Evolutionary conservation across 2,329 filamentous ascomycete species (phyloP).

Genomic region (Aspergillus sp.): DNA sequence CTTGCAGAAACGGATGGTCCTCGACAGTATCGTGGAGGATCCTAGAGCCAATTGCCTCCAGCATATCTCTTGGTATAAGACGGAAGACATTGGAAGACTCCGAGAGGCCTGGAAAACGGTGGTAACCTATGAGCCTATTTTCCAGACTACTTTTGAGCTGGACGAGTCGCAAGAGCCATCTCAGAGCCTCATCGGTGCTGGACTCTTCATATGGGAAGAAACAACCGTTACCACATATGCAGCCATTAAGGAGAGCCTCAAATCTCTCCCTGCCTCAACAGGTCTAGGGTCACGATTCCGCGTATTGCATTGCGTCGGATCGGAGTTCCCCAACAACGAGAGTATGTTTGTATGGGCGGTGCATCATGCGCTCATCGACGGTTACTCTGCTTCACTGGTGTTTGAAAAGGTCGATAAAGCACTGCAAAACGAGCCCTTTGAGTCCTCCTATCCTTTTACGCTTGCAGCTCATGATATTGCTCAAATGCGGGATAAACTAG

Average conservation of each 20-base stretch:
- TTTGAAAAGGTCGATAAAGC: conserved; percentile 12
- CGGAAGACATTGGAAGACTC: conserved; percentile 10
- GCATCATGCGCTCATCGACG: conserved; percentile 31
- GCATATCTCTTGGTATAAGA: conserved; percentile 3
- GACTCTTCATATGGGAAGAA: conserved; percentile 6
- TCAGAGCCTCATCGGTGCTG: neutral
- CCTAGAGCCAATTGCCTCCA: neutral
- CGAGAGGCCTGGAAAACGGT: conserved; percentile 21
- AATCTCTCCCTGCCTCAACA: neutral
- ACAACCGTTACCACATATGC: neutral
- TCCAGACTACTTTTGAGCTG: conserved; percentile 10
- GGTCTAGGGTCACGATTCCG: neutral
- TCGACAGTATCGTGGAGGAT: neutral
- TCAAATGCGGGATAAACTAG: neutral
- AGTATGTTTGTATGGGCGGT: conserved; percentile 23
- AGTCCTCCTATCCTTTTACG: conserved; percentile 1
- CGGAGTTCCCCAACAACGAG: neutral
- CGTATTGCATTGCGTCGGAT: neutral
- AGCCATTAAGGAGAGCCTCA: neutral
- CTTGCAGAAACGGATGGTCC: neutral
- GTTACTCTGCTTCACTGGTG: conserved; percentile 18
- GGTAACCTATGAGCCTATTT: conserved; percentile 19
- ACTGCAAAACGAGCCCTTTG: conserved; percentile 7
- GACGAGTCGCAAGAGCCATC: neutral
- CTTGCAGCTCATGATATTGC: conserved; percentile 1